Percentiles rank a stretch among this genome's conserved stretches.
phyloP scores from a whole-genome alignment of 805 yeast genomes.

The Ogataea trehaloabstinens region DNA sequence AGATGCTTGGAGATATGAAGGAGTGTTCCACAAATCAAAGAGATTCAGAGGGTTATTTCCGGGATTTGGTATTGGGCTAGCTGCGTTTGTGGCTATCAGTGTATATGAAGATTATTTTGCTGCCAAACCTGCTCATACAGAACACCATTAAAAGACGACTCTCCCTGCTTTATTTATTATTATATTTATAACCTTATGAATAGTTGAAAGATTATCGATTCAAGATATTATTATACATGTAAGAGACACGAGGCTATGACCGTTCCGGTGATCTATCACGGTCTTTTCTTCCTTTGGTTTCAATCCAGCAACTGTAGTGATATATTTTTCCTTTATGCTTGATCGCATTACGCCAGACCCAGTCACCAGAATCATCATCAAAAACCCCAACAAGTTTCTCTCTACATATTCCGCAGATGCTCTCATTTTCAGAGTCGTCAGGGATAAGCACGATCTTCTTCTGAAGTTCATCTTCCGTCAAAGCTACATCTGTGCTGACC shows the following conservation, averaged over 20 bases:
- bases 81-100: conserved; percentile 65
- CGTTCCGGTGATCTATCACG: conserved; percentile 34
- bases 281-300: conserved; percentile 38
- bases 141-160: conserved; percentile 1
- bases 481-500: conserved; percentile 15
- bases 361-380: conserved; percentile 73
- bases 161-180: not conserved
- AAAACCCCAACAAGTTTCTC: conserved; percentile 63
- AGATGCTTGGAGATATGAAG: conserved; percentile 91
- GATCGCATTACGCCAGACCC: conserved; percentile 76
- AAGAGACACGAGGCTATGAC: not conserved
- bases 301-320: conserved; percentile 70
- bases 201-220: not conserved
- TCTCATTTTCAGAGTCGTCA: conserved; percentile 55
- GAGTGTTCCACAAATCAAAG: conserved; percentile 69
- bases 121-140: conserved; percentile 11
- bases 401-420: conserved; percentile 67
- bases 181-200: not conserved
- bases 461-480: conserved; percentile 33
- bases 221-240: not conserved
- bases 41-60: conserved; percentile 74
- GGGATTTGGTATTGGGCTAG: conserved; percentile 76
- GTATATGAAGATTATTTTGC: conserved; percentile 55
- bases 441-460: conserved; percentile 65
- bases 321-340: conserved; percentile 44